These are phyloP conservation scores for Oryza glaberrima DNA, from an alignment of 176 grass and related monocot genomes.

Conservation along the genomic window DNA sequence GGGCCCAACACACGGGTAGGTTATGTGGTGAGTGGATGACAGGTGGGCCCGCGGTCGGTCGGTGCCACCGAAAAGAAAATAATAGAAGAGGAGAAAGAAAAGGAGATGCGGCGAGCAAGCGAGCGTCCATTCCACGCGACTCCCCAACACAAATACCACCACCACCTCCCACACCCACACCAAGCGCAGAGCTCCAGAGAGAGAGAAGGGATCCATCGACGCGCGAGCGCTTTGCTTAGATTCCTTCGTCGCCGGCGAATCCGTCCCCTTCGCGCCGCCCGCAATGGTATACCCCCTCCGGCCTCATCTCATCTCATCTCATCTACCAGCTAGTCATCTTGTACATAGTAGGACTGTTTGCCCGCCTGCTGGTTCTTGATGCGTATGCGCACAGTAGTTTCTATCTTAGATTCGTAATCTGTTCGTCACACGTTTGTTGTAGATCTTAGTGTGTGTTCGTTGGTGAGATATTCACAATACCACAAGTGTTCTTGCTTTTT, in stretches of 20 bases:
- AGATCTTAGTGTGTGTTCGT: neutral
- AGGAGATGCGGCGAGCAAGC: constrained; percentile 35
- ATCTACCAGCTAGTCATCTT: too few species aligned
- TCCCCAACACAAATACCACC: constrained; percentile 53
- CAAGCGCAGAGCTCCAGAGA: too few species aligned
- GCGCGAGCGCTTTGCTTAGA: neutral
- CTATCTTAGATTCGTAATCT: neutral
- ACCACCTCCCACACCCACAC: neutral
- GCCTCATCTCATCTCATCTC: neutral
- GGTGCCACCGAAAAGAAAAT: constrained; percentile 10
- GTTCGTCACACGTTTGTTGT: neutral
- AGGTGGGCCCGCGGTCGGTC: constrained; percentile 22
- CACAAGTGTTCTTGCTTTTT: neutral
- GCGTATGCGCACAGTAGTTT: neutral
- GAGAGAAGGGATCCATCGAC: neutral
- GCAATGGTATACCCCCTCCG: constrained; percentile 27
- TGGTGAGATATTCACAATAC: neutral
- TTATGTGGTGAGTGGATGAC: neutral
- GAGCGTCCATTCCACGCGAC: constrained; percentile 61
- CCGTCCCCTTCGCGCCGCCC: neutral
- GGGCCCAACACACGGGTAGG: neutral
- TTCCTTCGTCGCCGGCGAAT: neutral
- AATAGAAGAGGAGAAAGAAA: neutral
- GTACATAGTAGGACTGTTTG: neutral
- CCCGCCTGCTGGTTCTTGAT: neutral